Conservation (phyloP, 441 rosid species). For the Euphorbia schlechtendalii region DNA sequence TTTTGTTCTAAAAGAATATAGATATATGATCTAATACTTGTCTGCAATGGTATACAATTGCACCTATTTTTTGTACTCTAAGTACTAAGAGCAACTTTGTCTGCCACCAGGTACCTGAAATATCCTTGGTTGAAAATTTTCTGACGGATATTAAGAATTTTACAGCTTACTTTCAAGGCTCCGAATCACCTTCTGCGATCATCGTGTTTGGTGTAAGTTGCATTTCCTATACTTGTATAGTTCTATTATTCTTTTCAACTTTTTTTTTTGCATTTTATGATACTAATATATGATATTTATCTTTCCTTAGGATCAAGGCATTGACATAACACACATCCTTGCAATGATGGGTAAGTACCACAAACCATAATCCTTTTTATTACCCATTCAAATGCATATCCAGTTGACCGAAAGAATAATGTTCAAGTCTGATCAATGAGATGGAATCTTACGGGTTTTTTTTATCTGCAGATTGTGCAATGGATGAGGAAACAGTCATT, state of each 20-base stretch:
- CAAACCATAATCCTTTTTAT: background rate
- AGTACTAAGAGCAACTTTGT: background rate
- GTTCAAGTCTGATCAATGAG: background rate
- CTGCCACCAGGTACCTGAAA: slow-evolving; percentile 19
- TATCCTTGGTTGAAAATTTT: slow-evolving; percentile 28
- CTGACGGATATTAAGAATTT: too few species aligned
- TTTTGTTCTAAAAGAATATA: too few species aligned
- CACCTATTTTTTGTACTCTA: too few species aligned
- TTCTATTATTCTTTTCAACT: too few species aligned
- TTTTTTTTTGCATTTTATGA: too few species aligned
- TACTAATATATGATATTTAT: slow-evolving; percentile 4
- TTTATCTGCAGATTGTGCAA: slow-evolving; percentile 25
- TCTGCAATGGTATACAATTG: too few species aligned
- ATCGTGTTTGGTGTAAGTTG: slow-evolving; percentile 47
- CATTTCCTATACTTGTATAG: background rate
- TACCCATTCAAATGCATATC: background rate
- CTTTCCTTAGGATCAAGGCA: slow-evolving; percentile 25
- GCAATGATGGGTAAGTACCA: slow-evolving; percentile 32
- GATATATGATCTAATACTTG: too few species aligned
- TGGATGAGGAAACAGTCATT: slow-evolving; percentile 38
- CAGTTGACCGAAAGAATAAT: background rate
- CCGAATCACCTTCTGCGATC: slow-evolving; percentile 31
- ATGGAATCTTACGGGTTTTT: background rate
- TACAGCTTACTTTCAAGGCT: slow-evolving; percentile 26
- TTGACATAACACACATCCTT: slow-evolving; percentile 28